phyloP scores from a whole-genome alignment of 139 green algal genomes.

The Spirogloea muscicola region DNA sequence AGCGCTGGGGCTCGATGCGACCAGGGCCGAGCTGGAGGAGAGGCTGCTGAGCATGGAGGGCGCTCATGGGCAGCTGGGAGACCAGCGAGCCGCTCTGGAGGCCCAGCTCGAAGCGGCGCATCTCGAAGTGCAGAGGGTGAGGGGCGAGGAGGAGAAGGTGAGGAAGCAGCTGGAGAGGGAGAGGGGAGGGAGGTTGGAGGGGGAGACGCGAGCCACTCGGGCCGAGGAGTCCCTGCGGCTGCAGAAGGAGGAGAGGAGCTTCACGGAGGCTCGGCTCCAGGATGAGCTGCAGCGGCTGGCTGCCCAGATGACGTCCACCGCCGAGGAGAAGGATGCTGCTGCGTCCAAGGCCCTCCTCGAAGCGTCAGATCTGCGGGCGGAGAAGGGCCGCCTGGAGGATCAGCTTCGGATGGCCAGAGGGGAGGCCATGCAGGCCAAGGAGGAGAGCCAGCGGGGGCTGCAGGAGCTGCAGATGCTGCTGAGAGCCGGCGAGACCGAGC shows the following conservation, averaged over 20 bases:
- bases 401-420: neutral
- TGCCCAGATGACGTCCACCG: constrained; percentile 2
- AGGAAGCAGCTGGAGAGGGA: neutral
- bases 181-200: neutral
- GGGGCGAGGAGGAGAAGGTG: neutral
- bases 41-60: neutral
- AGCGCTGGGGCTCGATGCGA: neutral
- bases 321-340: neutral
- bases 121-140: neutral
- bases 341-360: constrained; percentile 4
- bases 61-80: neutral
- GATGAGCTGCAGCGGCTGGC: constrained; percentile 14
- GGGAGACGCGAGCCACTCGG: neutral
- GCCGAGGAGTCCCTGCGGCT: neutral
- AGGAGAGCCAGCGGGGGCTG: neutral
- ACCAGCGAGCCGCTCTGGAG: neutral
- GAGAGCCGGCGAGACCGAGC: constrained; percentile 8
- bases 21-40: constrained; percentile 1
- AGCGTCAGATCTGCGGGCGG: constrained; percentile 12
- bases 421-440: neutral
- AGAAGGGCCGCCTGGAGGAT: constrained; percentile 12
- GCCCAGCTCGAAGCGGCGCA: constrained; percentile 1
- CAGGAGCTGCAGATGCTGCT: neutral
- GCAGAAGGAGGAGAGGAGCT: constrained; percentile 8
- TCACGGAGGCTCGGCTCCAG: neutral